These are phyloP conservation scores for Beauveria brongniartii DNA, from an alignment of 2,329 filamentous ascomycete species.

Conservation along the genomic window DNA sequence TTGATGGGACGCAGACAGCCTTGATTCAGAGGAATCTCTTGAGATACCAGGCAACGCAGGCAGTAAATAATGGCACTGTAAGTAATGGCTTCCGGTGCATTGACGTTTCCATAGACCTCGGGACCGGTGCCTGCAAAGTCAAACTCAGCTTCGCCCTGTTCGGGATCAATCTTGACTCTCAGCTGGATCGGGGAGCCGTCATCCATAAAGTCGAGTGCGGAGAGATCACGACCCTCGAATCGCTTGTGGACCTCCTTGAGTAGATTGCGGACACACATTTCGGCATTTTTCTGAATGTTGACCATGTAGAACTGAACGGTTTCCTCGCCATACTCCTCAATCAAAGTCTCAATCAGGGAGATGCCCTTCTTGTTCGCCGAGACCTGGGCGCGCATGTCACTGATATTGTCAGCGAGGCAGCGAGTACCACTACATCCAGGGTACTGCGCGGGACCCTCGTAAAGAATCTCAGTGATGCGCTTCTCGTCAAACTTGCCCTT, in stretches of 20 bases:
- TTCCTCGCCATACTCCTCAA: slow-evolving; percentile 68
- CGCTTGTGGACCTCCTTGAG: slow-evolving; percentile 62
- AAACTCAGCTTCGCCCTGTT: slow-evolving; percentile 70
- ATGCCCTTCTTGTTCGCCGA: slow-evolving; percentile 82
- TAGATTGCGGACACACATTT: slow-evolving; percentile 63
- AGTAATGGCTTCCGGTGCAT: slow-evolving; percentile 74
- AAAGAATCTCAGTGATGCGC: slow-evolving; percentile 62
- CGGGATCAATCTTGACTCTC: slow-evolving; percentile 64
- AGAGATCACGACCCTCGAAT: slow-evolving; percentile 62
- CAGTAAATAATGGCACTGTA: slow-evolving; percentile 87
- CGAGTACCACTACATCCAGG: slow-evolving; percentile 71
- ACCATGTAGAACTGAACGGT: slow-evolving; percentile 81
- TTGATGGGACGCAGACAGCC: slow-evolving; percentile 70
- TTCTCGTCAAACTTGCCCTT: slow-evolving; percentile 72
- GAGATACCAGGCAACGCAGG: slow-evolving; percentile 66
- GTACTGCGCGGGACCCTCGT: slow-evolving; percentile 65
- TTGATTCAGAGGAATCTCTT: slow-evolving; percentile 79
- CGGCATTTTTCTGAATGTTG: slow-evolving; percentile 72
- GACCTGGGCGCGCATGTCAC: slow-evolving; percentile 75
- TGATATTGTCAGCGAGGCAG: slow-evolving; percentile 72
- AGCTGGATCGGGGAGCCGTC: slow-evolving; percentile 71
- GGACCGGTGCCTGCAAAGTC: slow-evolving; percentile 74
- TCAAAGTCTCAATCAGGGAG: slow-evolving; percentile 66
- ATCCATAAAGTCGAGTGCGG: slow-evolving; percentile 74
- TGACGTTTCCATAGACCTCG: slow-evolving; percentile 73